Base-by-base conservation (phyloP, 179 eudicot genomes). In the Beta corolliflora region DNA sequence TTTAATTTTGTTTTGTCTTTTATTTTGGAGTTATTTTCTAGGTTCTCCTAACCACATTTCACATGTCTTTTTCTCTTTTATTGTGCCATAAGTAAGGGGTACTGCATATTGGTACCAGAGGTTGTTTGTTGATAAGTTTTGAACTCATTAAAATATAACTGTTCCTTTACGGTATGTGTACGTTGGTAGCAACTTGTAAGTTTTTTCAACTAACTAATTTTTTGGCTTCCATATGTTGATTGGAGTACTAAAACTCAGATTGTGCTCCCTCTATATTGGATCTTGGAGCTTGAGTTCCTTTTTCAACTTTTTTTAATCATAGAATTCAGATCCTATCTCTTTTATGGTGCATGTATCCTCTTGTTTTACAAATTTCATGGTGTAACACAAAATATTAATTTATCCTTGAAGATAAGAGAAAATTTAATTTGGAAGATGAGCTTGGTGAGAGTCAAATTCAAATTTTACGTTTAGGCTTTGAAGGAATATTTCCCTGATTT, bases 151-250 rank as follows among this genome's bases (percentile, higher is more conserved):
- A 55, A 64, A 72, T 73, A 54, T 13, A 56, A 73, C 71, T 52
- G 82, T 78, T 59, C 55, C 87, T 81, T 84, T 74, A 84, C 83
- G 87, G 82, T 73, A 14, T 61, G 59, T 72, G 81, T 82, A 82
- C 74, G 81, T 60, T 81, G 74, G 25, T 53, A 81, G 14, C 78
- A 66, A 75, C 67, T 75, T 73, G 54, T 54, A 58, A 23, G 29
- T 73, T 15, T 16, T 71, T 66, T 54, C 77, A 71, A 67, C 72
- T 36, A 81, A 60, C 85, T 79, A 44, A 44, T 76, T 72, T 50
- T 73, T 64, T 64, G 36, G 75, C 9, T 50, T 15, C 19, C 1
- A 10, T 16, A 21, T 44, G 44, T 23, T 50, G 29, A 31, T 41
- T 44, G 12, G 31, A 10, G 76, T 53, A 72, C 58, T 66, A 21